Base-by-base conservation (phyloP, 2,329 filamentous ascomycete genomes). In the Cercospora zeae-maydis region DNA sequence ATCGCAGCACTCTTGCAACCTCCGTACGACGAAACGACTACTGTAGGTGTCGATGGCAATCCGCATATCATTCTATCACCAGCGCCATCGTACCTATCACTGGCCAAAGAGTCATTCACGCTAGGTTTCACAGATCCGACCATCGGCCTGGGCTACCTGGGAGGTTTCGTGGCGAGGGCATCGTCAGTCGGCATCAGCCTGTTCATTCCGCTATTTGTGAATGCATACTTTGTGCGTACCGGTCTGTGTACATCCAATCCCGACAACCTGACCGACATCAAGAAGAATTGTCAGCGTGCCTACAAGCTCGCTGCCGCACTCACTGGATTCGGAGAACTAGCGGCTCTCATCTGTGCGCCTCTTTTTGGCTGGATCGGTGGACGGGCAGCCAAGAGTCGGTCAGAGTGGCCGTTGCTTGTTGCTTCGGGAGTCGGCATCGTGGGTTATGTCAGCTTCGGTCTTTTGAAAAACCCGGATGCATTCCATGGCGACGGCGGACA, bases 131-230 rank as follows among this genome's bases (percentile, higher is more conserved):
- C 81, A 8, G 90, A 96, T 73, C 82, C 86, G 9, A 85, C 89
- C 69, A 96, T 99, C 65, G 88, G 87, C 16, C 83, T 98, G 0
- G 93, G 90, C 30, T 99, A 98, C 72, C 80, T 98, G 0, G 95
- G 93, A 66, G 95, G 95, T 1, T 97, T 98, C 71, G 93, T 99
- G 2, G 93, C 93, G 9, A 87, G 95, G 61, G 93, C 95, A 7
- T 97, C 93, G 0, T 96, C 92, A 0, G 95, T 99, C 4, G 93
- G 91, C 58, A 96, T 99, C 67, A 96, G 92, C 0, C 84, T 98
- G 5, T 99, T 98, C 78, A 90, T 99, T 59, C 95, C 95, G 0
- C 84, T 99, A 1, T 96, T 90, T 73, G 87, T 97, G 70, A 98
- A 98, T 74, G 88, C 91, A 24, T 96, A 91, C 76, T 98, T 93